Evolutionary conservation across 2,329 filamentous ascomycete species (phyloP).

Genomic region (Trichoderma hamatum): DNA sequence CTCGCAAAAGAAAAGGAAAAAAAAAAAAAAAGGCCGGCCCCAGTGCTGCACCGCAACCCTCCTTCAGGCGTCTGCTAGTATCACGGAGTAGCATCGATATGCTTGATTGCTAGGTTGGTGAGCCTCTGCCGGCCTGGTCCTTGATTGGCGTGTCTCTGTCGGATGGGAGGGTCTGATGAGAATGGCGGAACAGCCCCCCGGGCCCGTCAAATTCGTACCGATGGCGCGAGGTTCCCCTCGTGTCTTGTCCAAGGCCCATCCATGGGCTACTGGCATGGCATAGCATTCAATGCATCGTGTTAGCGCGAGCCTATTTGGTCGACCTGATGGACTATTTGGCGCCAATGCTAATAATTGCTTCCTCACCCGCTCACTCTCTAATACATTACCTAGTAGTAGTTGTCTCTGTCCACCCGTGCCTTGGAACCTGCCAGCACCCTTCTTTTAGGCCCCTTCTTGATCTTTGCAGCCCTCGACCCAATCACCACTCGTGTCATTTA

Average conservation of each 20-base stretch:
- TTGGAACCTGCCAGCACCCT: constrained; percentile 18
- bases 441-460: not conserved
- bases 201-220: not conserved
- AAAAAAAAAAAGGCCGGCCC: constrained; percentile 5
- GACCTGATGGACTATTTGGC: not conserved
- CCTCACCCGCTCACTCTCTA: not conserved
- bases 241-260: not conserved
- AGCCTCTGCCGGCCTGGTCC: constrained; percentile 9
- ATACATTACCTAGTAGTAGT: not conserved
- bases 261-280: not conserved
- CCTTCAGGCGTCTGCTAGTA: not conserved
- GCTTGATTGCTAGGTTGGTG: constrained; percentile 10
- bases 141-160: constrained; percentile 10
- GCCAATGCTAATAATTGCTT: not conserved
- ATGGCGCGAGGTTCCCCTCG: constrained; percentile 1
- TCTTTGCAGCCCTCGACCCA: not conserved
- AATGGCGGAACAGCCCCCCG: not conserved
- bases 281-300: not conserved
- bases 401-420: not conserved
- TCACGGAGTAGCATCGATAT: constrained; percentile 6
- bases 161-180: not conserved
- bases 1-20: too few relatives aligned
- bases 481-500: not conserved
- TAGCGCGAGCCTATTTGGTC: not conserved
- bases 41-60: constrained; percentile 18